Percentiles rank a stretch among this genome's conserved stretches.
phyloP scores from a whole-genome alignment of 2,329 filamentous ascomycete genomes.

The Cyphellophora europaea region DNA sequence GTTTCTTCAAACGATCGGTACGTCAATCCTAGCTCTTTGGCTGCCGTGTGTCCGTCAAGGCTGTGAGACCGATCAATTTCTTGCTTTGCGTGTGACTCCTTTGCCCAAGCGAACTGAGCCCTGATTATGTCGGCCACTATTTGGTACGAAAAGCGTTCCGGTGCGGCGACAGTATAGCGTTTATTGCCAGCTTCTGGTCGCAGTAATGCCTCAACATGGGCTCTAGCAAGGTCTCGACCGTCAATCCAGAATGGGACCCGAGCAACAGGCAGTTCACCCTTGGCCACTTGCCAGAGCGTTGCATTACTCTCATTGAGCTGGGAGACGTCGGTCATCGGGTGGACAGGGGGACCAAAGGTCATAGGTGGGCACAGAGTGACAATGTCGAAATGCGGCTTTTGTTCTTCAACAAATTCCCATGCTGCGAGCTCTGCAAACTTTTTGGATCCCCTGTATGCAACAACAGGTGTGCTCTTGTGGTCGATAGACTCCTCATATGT shows the following conservation, averaged over 20 bases:
- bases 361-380: slow-evolving; percentile 37
- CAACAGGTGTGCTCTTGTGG: slow-evolving; percentile 19
- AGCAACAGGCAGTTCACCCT: slow-evolving; percentile 24
- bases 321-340: slow-evolving; percentile 26
- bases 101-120: no score
- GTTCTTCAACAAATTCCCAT: slow-evolving; percentile 25
- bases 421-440: slow-evolving; percentile 53
- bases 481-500: slow-evolving; percentile 30
- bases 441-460: slow-evolving; percentile 45
- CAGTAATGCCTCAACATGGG: slow-evolving; percentile 37
- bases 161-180: no score
- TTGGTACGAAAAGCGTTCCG: no score
- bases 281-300: slow-evolving; percentile 27
- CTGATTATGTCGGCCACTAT: no score
- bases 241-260: slow-evolving; percentile 50
- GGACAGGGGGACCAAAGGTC: slow-evolving; percentile 35
- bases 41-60: no score
- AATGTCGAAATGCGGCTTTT: slow-evolving; percentile 32
- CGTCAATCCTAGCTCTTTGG: no score
- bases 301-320: slow-evolving; percentile 36
- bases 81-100: no score
- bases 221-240: slow-evolving; percentile 38
- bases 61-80: no score
- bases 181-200: no score
- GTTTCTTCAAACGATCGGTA: no score